A percentile compares a stretch with the other conserved stretches of the same genome.
Evolutionary conservation across 129 eudicot genomes (phyloP).

Genomic region (Lonicera japonica): DNA sequence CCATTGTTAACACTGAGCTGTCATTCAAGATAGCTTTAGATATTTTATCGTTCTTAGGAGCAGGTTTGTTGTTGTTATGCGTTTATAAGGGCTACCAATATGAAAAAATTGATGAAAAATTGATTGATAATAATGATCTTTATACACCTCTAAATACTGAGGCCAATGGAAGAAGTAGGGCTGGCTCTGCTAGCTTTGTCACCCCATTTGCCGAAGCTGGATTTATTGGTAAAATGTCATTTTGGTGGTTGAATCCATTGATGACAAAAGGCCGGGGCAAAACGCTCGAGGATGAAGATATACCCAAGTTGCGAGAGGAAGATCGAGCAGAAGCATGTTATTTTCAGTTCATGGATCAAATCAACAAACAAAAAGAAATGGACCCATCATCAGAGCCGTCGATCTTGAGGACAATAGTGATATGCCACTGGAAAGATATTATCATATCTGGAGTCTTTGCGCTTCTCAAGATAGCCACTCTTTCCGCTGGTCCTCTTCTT

Average conservation of each 20-base stretch:
- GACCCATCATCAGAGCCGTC: constrained; percentile 46
- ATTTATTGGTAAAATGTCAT: constrained; percentile 54
- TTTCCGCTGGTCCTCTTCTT: constrained; percentile 85
- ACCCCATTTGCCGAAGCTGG: constrained; percentile 69
- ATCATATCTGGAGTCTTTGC: constrained; percentile 84
- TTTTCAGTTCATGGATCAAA: constrained; percentile 32
- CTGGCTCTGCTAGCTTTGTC: constrained; percentile 21
- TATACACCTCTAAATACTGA: constrained; percentile 28
- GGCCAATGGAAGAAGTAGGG: constrained; percentile 21
- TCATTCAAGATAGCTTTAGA: constrained; percentile 59
- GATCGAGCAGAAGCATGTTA: constrained; percentile 86
- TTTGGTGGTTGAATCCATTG: constrained; percentile 89
- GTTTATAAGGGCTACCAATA: constrained; percentile 49
- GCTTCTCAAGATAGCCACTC: constrained; percentile 52
- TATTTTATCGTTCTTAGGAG: constrained; percentile 53
- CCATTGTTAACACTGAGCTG: constrained; percentile 25
- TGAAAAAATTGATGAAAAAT: constrained; percentile 35
- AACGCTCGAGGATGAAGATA: constrained; percentile 75
- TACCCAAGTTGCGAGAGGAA: constrained; percentile 57
- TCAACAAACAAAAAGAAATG: constrained; percentile 34
- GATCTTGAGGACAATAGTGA: constrained; percentile 51
- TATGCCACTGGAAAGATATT: constrained; percentile 69
- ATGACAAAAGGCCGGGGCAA: constrained; percentile 69
- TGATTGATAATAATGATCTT: constrained; percentile 20
- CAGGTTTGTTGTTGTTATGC: constrained; percentile 59